phyloP scores from a whole-genome alignment of 1,284 basidiomycete species.

The Papiliotrema flavescens region DNA sequence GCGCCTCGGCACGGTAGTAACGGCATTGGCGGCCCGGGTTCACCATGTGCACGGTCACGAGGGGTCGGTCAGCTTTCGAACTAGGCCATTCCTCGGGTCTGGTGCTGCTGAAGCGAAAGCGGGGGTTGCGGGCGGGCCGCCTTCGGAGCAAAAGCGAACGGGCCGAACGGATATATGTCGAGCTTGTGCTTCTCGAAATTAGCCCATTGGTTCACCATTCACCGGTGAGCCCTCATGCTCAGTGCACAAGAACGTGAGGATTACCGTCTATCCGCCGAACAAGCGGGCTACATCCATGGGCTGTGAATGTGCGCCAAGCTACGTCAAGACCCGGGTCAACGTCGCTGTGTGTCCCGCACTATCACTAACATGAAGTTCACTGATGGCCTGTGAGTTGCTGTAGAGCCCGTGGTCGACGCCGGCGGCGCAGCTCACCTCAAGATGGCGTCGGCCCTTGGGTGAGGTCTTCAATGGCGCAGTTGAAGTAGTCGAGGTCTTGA shows the following conservation, averaged over 20 bases:
- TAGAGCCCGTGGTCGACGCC: neutral
- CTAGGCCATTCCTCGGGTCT: neutral
- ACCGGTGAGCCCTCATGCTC: neutral
- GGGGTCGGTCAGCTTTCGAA: neutral
- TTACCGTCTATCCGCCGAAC: neutral
- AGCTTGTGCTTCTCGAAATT: neutral
- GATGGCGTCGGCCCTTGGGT: slow-evolving; percentile 33
- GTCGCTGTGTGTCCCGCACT: neutral
- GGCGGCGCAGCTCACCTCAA: slow-evolving; percentile 1
- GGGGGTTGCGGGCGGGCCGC: neutral
- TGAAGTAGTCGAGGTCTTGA: slow-evolving; percentile 50
- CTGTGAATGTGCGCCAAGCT: neutral
- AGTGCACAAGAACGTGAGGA: neutral
- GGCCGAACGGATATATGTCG: neutral
- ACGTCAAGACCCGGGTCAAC: neutral
- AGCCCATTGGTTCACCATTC: neutral
- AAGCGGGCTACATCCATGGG: neutral
- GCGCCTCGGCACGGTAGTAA: neutral
- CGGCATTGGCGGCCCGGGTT: neutral
- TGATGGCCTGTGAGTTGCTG: slow-evolving; percentile 56
- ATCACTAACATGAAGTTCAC: slow-evolving; percentile 41
- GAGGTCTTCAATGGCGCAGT: slow-evolving; percentile 58
- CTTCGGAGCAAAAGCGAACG: neutral
- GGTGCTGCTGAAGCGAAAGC: neutral
- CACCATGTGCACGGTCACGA: neutral